A percentile compares a stretch with the other conserved stretches of the same genome.
Conservation (phyloP, 768 basidiomycete species). For the Lactarius pseudohatsudake region DNA sequence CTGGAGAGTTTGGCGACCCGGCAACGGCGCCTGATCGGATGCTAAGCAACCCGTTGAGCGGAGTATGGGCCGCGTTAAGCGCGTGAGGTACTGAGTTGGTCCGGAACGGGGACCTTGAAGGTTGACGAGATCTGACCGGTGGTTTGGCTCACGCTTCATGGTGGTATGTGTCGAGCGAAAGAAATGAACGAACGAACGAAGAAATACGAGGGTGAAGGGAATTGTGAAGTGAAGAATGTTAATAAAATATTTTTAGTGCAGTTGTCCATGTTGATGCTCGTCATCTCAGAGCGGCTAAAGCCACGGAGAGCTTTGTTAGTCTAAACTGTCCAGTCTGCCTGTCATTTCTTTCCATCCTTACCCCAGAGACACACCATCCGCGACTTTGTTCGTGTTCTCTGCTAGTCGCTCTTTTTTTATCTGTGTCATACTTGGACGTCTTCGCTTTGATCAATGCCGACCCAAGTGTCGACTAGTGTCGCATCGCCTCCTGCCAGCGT, state of each 20-base stretch:
- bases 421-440: conserved; percentile 6
- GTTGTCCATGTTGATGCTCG: background rate
- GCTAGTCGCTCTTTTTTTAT: background rate
- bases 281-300: conserved; percentile 15
- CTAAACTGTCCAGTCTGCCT: background rate
- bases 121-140: background rate
- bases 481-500: background rate
- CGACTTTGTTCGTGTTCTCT: conserved; percentile 7
- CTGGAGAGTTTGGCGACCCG: background rate
- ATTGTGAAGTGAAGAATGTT: background rate
- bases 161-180: background rate
- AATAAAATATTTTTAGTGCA: background rate
- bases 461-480: conserved; percentile 4
- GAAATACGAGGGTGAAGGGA: background rate
- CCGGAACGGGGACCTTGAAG: background rate
- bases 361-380: background rate
- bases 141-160: conserved; percentile 16
- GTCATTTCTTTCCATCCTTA: background rate
- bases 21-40: conserved; percentile 12
- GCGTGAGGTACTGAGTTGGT: background rate
- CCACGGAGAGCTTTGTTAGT: background rate
- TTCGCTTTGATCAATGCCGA: background rate
- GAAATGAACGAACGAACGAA: conserved; percentile 1
- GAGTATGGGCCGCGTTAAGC: background rate
- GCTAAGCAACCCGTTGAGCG: conserved; percentile 9